Conservation (phyloP, 2,329 filamentous ascomycete genomes). For the Neonectria coccinea region DNA sequence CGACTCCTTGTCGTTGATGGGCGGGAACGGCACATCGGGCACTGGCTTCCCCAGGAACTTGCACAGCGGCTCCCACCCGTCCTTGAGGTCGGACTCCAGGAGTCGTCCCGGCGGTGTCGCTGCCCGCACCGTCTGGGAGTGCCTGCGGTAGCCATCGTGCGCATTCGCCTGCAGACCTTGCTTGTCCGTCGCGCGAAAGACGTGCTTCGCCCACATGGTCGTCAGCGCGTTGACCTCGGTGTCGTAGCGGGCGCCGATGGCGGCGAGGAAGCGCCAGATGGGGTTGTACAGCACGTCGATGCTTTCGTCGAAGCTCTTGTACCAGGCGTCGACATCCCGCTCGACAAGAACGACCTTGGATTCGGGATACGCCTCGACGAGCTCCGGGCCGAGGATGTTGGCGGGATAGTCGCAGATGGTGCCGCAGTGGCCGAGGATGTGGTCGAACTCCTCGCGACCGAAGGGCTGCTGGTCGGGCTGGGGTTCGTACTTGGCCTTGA, state of each 20-base stretch:
- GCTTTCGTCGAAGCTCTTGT: conserved; percentile 29
- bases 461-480: conserved; percentile 8
- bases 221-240: conserved; percentile 15
- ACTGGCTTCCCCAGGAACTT: conserved; percentile 27
- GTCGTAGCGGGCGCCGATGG: neutral
- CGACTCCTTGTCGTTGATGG: conserved; percentile 18
- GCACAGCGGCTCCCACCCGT: conserved; percentile 32
- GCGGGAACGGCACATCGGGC: conserved; percentile 19
- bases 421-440: conserved; percentile 28
- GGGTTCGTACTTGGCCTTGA: conserved; percentile 17
- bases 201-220: too few species aligned
- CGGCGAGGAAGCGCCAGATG: conserved; percentile 4
- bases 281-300: conserved; percentile 22
- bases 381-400: conserved; percentile 31
- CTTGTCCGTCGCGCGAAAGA: neutral
- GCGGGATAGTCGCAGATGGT: conserved; percentile 31
- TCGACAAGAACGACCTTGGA: conserved; percentile 33
- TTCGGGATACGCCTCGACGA: conserved; percentile 33
- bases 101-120: conserved; percentile 17
- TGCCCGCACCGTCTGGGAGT: too few species aligned
- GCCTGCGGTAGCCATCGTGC: neutral
- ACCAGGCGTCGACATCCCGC: conserved; percentile 34
- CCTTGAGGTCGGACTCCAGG: conserved; percentile 27
- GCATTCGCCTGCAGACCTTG: neutral
- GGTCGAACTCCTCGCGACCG: conserved; percentile 23